Base-by-base conservation (phyloP, 176 grass and related monocot genomes). In the Phoenix dactylifera region DNA sequence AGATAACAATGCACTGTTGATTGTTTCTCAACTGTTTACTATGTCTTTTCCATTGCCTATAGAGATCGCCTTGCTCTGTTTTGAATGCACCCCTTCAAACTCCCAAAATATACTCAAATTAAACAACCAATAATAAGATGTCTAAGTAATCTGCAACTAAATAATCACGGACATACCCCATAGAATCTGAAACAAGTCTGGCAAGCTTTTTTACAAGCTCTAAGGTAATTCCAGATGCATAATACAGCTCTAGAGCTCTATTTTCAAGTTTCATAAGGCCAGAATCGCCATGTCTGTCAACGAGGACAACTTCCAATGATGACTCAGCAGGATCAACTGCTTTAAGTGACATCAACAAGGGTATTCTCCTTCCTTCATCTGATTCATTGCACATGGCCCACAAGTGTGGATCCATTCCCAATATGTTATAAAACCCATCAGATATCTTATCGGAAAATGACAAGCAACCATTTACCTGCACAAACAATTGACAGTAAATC, bases 391-490 rank as follows among this genome's bases (percentile, higher is more conserved):
- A 96, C 91, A 84, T 85, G 16, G 80, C 77, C 86, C 91, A 96
- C 65, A 87, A 48, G 81, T 96, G 77, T 53, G 91, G 83, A 70
- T 96, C 91, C 62, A 96, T 87, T 14, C 86, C 91, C 83, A 96
- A 44, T 51, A 96, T 84, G 74, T 84, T 96, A 77, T 90, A 96
- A 78, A 96, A 96, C 18, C 86, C 86, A 66, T 85, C 64, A 28
- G 60, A 63, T 57, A 96, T 69, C 80, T 87, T 90, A 74, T 96
- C 86, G 1, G 70, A 77, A 79, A 77, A 96, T 48, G 91, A 77
- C 68, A 96, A 72, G 77, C 77, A 87, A 68, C 83, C 86, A 52
- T 84, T 90, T 68, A 90, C 83, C 91, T 96, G 81, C 62, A 62
- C 9, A 59, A 28, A 52, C 50, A 16, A 7, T 44, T 44, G 35